Percentiles rank a stretch among this genome's conserved stretches.
Conservation (phyloP, 176 grass and related monocot species). For the Cymbopogon citratus region DNA sequence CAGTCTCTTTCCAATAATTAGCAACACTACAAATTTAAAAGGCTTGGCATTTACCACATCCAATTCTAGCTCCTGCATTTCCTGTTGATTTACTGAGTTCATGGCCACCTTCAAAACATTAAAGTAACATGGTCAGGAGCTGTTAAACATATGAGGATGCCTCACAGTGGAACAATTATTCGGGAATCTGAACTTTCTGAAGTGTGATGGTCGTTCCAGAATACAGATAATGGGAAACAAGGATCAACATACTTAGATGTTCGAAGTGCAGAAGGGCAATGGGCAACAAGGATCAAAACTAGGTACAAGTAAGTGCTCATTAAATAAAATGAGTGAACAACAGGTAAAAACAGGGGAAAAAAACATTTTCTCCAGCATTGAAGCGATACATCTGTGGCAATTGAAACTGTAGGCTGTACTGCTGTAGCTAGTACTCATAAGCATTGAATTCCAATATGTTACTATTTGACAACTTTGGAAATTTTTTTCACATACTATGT, state of each 20-base stretch:
- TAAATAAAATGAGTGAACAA: background rate
- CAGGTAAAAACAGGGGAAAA: background rate
- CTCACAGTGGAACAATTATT: background rate
- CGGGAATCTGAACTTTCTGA: background rate
- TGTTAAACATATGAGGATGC: background rate
- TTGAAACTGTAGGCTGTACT: background rate
- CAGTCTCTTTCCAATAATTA: background rate
- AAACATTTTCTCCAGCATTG: background rate
- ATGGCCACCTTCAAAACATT: constrained; percentile 51
- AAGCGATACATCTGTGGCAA: background rate
- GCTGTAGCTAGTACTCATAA: background rate
- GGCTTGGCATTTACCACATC: constrained; percentile 39
- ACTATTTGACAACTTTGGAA: background rate
- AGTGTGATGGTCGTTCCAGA: background rate
- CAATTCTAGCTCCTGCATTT: constrained; percentile 69
- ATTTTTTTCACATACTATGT: background rate
- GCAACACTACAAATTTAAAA: background rate
- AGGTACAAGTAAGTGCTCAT: background rate
- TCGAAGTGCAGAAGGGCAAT: background rate
- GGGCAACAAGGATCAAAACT: background rate
- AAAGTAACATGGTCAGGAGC: constrained; percentile 7
- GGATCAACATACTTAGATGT: background rate
- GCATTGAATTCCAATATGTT: background rate
- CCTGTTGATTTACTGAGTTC: constrained; percentile 68
- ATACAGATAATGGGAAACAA: constrained; percentile 7